Evolutionary conservation across 2,329 filamentous ascomycete genomes (phyloP), one percentile per base, ranked within the genome.

Genomic region (Eurotiales sp.): DNA sequence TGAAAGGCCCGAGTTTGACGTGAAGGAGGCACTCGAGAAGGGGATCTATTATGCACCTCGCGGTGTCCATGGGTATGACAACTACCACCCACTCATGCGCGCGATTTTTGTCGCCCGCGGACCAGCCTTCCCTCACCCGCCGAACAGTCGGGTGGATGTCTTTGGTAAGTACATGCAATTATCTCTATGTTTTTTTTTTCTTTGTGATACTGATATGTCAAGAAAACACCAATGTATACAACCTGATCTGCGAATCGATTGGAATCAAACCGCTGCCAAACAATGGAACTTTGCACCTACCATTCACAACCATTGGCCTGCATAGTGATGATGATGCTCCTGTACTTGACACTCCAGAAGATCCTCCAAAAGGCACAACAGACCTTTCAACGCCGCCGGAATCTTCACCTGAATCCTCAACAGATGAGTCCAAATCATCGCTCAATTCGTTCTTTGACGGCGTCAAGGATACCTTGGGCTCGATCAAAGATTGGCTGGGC

Each of bases 191-290:
- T 15, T 32, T 2, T 15, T 32, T 2, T 23, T 21, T n/a, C 15
- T 23, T 23, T 30, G 15, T 37, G 22, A 12, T 30, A 47, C 42
- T 54, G 47, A 54, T 22, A 25, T 12, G 4, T 15, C 17, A 60
- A 92, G 88, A 96, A 81, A 97, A 97, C 58, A 91, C 83, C 53
- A 88, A 96, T 62, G 87, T 97, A 8, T 97, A 97, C 72, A 96
- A 96, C 63, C 88, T 97, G 56, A 72, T 97, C 40, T 96, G 92
- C 66, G 91, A 96, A 70, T 91, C 88, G 0, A 72, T 97, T 22
- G 85, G 86, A 11, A 74, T 97, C 52, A 68, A 69, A 4, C 88
- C 90, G 0, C 78, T 78, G 49, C 82, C 88, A 1, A 96, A 96
- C 66, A 97, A 97, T 64, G 92, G 92, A 45, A 96, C 90, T 0